Evolutionary conservation across 441 rosid species (phyloP).

Genomic region (Isatis lusitanica): DNA sequence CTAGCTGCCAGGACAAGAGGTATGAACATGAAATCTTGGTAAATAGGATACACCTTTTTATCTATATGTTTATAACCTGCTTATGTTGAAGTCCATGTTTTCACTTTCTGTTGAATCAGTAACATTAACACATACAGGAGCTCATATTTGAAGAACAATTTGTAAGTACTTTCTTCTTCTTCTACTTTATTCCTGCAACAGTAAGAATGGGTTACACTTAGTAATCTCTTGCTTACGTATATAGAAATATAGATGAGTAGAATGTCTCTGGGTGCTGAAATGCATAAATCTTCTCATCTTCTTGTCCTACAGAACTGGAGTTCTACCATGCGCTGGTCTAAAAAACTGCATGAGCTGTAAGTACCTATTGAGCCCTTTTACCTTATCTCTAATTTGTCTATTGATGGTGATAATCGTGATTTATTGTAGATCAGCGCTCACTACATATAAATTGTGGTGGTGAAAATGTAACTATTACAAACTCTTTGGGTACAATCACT

Average conservation of each 20-base stretch:
- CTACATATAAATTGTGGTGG: constrained; percentile 70
- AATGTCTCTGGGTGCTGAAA: not conserved
- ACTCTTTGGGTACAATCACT: constrained; percentile 33
- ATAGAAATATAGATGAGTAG: not conserved
- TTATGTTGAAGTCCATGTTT: constrained; percentile 8
- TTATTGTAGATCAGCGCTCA: constrained; percentile 45
- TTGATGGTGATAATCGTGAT: not conserved
- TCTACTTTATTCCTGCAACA: not conserved
- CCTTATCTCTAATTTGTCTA: not conserved
- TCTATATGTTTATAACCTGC: not conserved
- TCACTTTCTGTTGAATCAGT: constrained; percentile 47
- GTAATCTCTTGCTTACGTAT: not conserved
- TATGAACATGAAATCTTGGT: not conserved
- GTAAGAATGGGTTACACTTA: not conserved
- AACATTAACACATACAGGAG: constrained; percentile 64
- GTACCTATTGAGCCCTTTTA: not conserved
- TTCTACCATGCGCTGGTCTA: constrained; percentile 53
- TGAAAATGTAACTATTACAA: constrained; percentile 34
- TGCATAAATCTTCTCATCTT: not conserved
- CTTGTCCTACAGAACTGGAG: constrained; percentile 39
- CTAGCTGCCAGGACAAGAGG: constrained; percentile 56
- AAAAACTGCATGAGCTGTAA: constrained; percentile 40
- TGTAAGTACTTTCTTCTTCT: constrained; percentile 41
- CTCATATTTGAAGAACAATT: constrained; percentile 38
- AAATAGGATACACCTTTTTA: not conserved